Conservation (phyloP, 257 asterid genomes). For the Knoxia roxburghii region DNA sequence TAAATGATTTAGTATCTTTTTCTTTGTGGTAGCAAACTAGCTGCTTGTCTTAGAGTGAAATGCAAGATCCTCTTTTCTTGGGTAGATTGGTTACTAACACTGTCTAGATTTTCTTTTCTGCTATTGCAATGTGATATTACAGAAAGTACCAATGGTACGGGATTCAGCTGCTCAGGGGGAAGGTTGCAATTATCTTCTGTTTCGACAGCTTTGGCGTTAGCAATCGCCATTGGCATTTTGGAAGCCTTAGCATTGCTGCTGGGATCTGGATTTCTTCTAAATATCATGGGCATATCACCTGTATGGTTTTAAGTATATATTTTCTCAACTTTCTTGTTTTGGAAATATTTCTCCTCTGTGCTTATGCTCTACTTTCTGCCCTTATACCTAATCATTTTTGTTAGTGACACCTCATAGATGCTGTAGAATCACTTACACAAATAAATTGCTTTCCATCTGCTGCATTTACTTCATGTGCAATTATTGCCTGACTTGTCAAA, state of each 20-base stretch:
- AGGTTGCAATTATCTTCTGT: slow-evolving; percentile 82
- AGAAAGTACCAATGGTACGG: slow-evolving; percentile 24
- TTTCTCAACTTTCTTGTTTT: background rate
- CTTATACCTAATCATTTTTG: background rate
- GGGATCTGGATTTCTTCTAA: slow-evolving; percentile 88
- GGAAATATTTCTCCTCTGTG: slow-evolving; percentile 1
- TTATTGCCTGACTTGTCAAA: slow-evolving; percentile 1
- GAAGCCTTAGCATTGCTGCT: slow-evolving; percentile 69
- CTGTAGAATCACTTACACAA: background rate
- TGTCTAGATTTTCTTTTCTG: slow-evolving; percentile 1
- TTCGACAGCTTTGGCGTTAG: slow-evolving; percentile 79
- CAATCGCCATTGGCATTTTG: slow-evolving; percentile 79
- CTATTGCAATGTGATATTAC: slow-evolving; percentile 15
- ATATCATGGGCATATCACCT: slow-evolving; percentile 77
- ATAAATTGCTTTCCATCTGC: background rate
- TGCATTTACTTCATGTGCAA: background rate
- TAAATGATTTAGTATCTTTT: background rate
- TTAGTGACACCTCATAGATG: background rate
- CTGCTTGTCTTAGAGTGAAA: background rate
- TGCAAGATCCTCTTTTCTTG: background rate
- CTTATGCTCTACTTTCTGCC: slow-evolving; percentile 1
- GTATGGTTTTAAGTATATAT: slow-evolving; percentile 37
- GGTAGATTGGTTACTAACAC: background rate
- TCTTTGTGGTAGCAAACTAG: background rate
- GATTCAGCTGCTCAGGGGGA: slow-evolving; percentile 24